A percentile compares a stretch with the other conserved stretches of the same genome.
phyloP scores from a whole-genome alignment of 2,329 filamentous ascomycete species.

The Aspergillus fructus region DNA sequence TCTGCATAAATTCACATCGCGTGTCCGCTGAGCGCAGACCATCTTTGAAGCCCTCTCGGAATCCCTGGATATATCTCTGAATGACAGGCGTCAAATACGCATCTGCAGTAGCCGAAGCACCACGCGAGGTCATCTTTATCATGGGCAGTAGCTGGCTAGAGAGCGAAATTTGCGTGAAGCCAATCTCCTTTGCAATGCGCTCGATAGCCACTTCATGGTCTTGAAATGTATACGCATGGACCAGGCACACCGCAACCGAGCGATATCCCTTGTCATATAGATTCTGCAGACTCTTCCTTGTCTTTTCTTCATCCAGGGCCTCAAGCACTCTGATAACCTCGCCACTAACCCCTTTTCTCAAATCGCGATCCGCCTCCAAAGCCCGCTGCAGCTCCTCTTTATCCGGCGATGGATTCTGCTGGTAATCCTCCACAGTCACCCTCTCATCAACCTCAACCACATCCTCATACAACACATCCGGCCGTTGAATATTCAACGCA shows the following conservation, averaged over 20 bases:
- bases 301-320: constrained; percentile 56
- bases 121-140: constrained; percentile 77
- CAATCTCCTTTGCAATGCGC: constrained; percentile 74
- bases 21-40: constrained; percentile 68
- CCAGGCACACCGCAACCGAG: constrained; percentile 81
- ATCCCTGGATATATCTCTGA: constrained; percentile 64
- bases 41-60: constrained; percentile 67
- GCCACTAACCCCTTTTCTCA: constrained; percentile 47
- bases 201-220: constrained; percentile 79
- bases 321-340: constrained; percentile 71
- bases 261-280: constrained; percentile 69
- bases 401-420: constrained; percentile 61
- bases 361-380: too few relatives aligned
- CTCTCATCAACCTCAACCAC: constrained; percentile 87
- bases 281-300: constrained; percentile 60
- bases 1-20: constrained; percentile 96
- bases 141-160: constrained; percentile 82
- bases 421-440: constrained; percentile 56
- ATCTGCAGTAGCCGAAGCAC: constrained; percentile 74
- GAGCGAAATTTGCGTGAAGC: constrained; percentile 70
- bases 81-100: constrained; percentile 79
- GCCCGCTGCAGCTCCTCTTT: constrained; percentile 56
- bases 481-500: constrained; percentile 82
- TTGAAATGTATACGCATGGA: constrained; percentile 88
- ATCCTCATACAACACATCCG: constrained; percentile 77